Percentiles rank a stretch among this genome's conserved stretches.
Conservation (phyloP, 345 rosid species). For the Gossypium ekmanianum region DNA sequence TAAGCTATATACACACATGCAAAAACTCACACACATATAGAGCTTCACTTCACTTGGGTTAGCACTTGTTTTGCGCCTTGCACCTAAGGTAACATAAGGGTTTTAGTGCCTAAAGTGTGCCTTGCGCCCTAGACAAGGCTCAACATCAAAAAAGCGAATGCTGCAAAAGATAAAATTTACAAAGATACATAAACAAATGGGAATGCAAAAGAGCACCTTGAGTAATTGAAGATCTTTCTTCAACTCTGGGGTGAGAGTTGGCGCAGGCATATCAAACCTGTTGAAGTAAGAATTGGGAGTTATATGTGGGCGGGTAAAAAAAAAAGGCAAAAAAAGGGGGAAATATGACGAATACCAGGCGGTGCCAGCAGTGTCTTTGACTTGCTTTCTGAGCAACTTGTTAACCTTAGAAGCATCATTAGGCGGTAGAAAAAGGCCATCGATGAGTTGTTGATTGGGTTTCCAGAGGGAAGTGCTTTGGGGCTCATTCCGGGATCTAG, state of each 20-base stretch:
- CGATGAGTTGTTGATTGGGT: slow-evolving; percentile 55
- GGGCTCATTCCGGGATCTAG: slow-evolving; percentile 17
- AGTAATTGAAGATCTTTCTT: slow-evolving; percentile 85
- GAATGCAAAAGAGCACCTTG: slow-evolving; percentile 44
- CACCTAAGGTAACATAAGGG: too few species aligned
- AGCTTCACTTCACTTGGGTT: too few species aligned
- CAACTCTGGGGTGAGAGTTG: slow-evolving; percentile 74
- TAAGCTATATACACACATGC: too few species aligned
- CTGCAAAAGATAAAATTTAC: not conserved
- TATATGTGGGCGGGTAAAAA: not conserved
- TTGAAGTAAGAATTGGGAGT: not conserved
- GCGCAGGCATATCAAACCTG: slow-evolving; percentile 98
- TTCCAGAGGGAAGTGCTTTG: slow-evolving; percentile 54
- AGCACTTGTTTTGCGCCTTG: too few species aligned
- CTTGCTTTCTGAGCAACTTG: slow-evolving; percentile 58
- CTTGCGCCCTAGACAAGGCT: too few species aligned
- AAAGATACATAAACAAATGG: not conserved
- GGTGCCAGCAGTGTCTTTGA: slow-evolving; percentile 67
- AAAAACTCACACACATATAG: too few species aligned
- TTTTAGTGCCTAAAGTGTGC: too few species aligned
- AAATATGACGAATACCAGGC: slow-evolving; percentile 43
- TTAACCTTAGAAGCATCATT: slow-evolving; percentile 63
- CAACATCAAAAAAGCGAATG: not conserved
- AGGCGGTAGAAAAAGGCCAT: slow-evolving; percentile 80
- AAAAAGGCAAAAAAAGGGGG: too few species aligned